A percentile compares a stretch with the other conserved stretches of the same genome.
phyloP scores from a whole-genome alignment of 345 rosid genomes.

The Brassica incana region DNA sequence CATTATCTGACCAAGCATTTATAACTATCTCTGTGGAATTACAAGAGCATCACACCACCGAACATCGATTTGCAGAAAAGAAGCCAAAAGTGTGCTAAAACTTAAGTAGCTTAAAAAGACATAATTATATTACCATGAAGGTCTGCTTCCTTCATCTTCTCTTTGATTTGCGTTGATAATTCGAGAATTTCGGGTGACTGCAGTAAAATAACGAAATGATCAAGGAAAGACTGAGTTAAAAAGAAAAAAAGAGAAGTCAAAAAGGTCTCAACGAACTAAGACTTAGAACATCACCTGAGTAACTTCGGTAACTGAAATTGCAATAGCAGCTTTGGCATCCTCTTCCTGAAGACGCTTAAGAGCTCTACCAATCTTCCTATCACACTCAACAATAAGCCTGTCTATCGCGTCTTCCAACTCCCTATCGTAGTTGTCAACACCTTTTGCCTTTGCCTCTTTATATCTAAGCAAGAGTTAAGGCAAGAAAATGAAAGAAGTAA shows the following conservation, averaged over 20 bases:
- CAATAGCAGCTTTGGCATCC: constrained; percentile 99
- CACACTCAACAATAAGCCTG: constrained; percentile 94
- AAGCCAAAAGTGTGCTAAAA: neutral
- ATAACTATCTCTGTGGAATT: neutral
- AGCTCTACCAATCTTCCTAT: constrained; percentile 93
- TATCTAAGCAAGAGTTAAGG: constrained; percentile 60
- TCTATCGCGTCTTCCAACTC: constrained; percentile 97
- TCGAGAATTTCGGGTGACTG: constrained; percentile 81
- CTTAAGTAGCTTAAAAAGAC: neutral
- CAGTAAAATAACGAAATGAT: constrained; percentile 17
- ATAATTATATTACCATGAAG: constrained; percentile 56
- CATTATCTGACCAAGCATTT: neutral
- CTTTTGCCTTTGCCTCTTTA: constrained; percentile 84
- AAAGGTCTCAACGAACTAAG: neutral
- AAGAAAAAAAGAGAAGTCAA: neutral
- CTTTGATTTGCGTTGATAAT: constrained; percentile 83
- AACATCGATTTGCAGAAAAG: neutral
- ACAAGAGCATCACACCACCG: constrained; percentile 3
- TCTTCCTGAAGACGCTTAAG: constrained; percentile 98
- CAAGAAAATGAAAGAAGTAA: constrained; percentile 15
- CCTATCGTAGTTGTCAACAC: constrained; percentile 78
- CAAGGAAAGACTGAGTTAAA: neutral
- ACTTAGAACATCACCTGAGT: constrained; percentile 65
- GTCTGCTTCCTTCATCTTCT: constrained; percentile 94
- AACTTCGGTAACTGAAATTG: constrained; percentile 95